These are phyloP conservation scores for Serendipita sp. DNA, from an alignment of 768 basidiomycete genomes.

Conservation along the genomic window DNA sequence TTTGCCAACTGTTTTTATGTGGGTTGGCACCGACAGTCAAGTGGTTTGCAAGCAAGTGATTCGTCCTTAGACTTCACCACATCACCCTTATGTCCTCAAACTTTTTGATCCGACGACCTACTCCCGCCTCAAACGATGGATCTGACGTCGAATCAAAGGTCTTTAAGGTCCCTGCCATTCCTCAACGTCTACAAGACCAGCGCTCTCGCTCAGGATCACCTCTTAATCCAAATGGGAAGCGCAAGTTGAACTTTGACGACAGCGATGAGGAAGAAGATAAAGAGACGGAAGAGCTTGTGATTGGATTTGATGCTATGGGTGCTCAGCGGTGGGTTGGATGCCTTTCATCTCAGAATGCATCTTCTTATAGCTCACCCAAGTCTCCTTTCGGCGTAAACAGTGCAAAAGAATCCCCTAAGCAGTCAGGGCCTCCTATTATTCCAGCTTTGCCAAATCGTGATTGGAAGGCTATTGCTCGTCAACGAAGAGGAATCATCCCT, in stretches of 20 bases:
- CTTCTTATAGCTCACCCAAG: constrained; percentile 63
- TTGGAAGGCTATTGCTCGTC: constrained; percentile 69
- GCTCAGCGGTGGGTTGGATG: constrained; percentile 69
- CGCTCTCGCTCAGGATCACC: constrained; percentile 35
- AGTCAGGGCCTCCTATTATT: constrained; percentile 58
- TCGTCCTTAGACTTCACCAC: not conserved
- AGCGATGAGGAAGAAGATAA: constrained; percentile 28
- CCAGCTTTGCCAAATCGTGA: constrained; percentile 75
- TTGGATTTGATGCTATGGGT: constrained; percentile 54
- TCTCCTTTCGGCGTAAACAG: constrained; percentile 12
- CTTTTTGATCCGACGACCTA: constrained; percentile 72
- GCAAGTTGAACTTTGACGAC: constrained; percentile 12
- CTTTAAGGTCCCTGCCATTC: constrained; percentile 46
- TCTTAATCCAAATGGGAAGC: constrained; percentile 21
- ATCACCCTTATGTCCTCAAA: not conserved
- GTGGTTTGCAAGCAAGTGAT: not conserved
- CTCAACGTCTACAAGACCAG: constrained; percentile 38
- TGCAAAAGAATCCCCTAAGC: constrained; percentile 13
- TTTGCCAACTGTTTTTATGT: not conserved
- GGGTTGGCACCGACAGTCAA: not conserved
- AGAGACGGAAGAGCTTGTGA: constrained; percentile 48
- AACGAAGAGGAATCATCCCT: constrained; percentile 52
- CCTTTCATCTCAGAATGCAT: constrained; percentile 18
- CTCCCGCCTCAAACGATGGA: constrained; percentile 41
- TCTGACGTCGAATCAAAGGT: constrained; percentile 30